Evolutionary conservation across 345 rosid genomes (phyloP), one percentile per base, ranked within the genome.

Genomic region (Euclidium syriacum): DNA sequence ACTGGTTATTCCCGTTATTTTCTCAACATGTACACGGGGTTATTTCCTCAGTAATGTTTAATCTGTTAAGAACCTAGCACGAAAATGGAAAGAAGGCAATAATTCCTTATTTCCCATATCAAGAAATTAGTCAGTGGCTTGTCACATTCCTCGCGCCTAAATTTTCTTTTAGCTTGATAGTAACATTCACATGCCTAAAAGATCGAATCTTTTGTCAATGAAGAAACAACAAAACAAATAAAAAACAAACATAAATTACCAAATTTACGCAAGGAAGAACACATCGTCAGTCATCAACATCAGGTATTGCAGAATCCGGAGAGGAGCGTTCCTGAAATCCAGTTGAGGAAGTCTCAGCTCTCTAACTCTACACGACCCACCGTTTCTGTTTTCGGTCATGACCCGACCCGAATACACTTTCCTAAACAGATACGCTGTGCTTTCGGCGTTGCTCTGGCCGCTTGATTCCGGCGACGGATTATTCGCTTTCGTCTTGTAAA

Each of bases 281-380:
- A 83, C 30, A 50, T 71, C 54, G 6, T 71, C 75, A 17, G 75
- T 63, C 75, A 71, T 71, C 41, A 86, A 66, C 62, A 81, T 73
- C 49, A 83, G 58, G 58, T 86, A 86, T 64, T 86, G 92, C 77
- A 86, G 70, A 70, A 86, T 86, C 77, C 85, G 30, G 2, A 71
- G 35, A 20, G 92, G 88, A 0, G 92, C 81, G 64, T 86, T 86
- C 44, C 77, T 70, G 43, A 86, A 86, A 80, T 86, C 87, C 68
- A 86, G 50, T 1, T 22, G 60, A 10, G 89, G 89, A 71, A 86
- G 76, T 62, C 87, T 83, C 75, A 86, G 68, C 62, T 86, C 92
- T 63, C 89, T 78, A 6, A 83, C 67, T 70, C 92, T 73, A 41
- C 83, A 74, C 52, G 73, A 80, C 5, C 85, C 86, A 25, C 79